Percentiles rank a stretch among this genome's conserved stretches.
phyloP scores from a whole-genome alignment of 164 flowering plant species.

The Chloranthus sessilifolius region DNA sequence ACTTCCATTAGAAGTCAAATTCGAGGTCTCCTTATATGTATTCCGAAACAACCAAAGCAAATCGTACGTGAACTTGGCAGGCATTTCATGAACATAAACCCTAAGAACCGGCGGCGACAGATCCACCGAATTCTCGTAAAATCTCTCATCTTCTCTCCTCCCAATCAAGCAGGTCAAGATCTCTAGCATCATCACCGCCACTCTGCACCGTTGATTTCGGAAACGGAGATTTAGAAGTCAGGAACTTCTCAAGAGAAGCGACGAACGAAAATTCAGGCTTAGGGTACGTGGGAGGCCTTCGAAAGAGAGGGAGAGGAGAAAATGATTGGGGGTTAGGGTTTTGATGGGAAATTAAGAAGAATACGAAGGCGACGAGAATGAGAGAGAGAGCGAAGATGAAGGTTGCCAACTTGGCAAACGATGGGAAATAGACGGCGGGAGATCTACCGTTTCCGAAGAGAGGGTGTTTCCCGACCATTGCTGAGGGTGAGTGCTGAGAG shows the following conservation, averaged over 20 bases:
- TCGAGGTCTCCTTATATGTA: conserved; percentile 68
- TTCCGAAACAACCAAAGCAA: conserved; percentile 68
- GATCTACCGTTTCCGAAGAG: conserved; percentile 25
- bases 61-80: conserved; percentile 83
- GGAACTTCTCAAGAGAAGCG: conserved; percentile 64
- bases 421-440: conserved; percentile 29
- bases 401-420: conserved; percentile 10
- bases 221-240: conserved; percentile 19
- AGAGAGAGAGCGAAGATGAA: conserved; percentile 21
- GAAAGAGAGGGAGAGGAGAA: not conserved
- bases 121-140: conserved; percentile 28
- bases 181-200: conserved; percentile 21
- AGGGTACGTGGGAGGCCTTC: conserved; percentile 16
- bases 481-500: too few species aligned
- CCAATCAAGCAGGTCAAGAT: conserved; percentile 48
- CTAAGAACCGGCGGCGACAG: conserved; percentile 32
- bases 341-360: conserved; percentile 9
- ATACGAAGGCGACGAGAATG: conserved; percentile 14
- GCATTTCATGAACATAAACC: conserved; percentile 95
- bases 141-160: conserved; percentile 37
- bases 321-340: not conserved
- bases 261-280: conserved; percentile 60
- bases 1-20: conserved; percentile 96
- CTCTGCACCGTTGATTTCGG: conserved; percentile 10
- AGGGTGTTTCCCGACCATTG: conserved; percentile 39